Percentiles rank a stretch among this genome's conserved stretches.
Conservation (phyloP, 2,329 filamentous ascomycete genomes). For the Bipolaris gigantea region DNA sequence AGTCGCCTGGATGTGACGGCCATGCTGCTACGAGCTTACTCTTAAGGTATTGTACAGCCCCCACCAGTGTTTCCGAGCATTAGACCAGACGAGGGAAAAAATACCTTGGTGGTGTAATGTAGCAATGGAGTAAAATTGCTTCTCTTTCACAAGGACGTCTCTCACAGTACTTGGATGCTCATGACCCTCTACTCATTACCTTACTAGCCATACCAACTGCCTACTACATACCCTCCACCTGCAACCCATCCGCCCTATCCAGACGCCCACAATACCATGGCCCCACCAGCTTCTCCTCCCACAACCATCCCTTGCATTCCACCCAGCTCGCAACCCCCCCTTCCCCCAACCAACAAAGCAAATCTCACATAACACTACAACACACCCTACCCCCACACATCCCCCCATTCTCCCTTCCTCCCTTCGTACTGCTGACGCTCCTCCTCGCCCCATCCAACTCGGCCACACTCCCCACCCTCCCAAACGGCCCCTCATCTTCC, state of each 20-base stretch:
- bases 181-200: neutral
- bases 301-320: neutral
- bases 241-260: neutral
- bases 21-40: neutral
- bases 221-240: too few relatives aligned
- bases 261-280: neutral
- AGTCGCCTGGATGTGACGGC: neutral
- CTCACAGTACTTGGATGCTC: neutral
- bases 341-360: too few relatives aligned
- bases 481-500: slow-evolving; percentile 31
- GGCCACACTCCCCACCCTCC: slow-evolving; percentile 15
- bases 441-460: slow-evolving; percentile 23
- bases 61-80: neutral
- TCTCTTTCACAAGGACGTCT: neutral
- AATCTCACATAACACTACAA: slow-evolving; percentile 14
- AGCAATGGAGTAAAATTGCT: too few relatives aligned
- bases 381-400: slow-evolving; percentile 1
- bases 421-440: slow-evolving; percentile 12
- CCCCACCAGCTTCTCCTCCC: neutral
- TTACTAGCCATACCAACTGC: neutral
- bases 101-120: neutral
- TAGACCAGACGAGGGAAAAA: neutral
- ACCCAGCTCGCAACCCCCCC: neutral
- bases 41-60: neutral
- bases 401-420: neutral